phyloP scores from a whole-genome alignment of 345 rosid genomes.

The Ceriops decandra region DNA sequence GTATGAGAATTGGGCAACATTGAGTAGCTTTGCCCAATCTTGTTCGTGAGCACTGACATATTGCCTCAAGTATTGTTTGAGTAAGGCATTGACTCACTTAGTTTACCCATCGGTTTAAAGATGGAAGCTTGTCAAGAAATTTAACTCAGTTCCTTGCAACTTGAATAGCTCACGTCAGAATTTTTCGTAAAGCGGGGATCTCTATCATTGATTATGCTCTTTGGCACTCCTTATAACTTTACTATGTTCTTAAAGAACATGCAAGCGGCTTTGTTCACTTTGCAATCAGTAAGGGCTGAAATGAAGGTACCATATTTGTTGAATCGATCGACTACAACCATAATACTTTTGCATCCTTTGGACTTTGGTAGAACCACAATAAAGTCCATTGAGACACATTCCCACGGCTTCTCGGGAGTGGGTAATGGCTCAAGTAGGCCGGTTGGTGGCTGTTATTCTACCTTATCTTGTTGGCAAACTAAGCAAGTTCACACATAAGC shows the following conservation, averaged over 20 bases:
- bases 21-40: too few relatives aligned
- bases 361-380: neutral
- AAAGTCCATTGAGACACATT: neutral
- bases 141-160: fast-evolving
- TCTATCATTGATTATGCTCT: too few relatives aligned
- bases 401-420: neutral
- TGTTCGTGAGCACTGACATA: too few relatives aligned
- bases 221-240: too few relatives aligned
- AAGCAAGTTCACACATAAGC: neutral
- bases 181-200: fast-evolving
- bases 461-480: neutral
- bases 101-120: fast-evolving
- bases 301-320: neutral
- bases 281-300: neutral
- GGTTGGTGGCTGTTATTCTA: neutral
- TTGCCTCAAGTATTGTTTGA: too few relatives aligned
- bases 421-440: too few relatives aligned
- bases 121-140: too few relatives aligned
- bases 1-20: too few relatives aligned
- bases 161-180: too few relatives aligned
- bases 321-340: neutral
- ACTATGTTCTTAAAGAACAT: too few relatives aligned
- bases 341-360: neutral
- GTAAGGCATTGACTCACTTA: too few relatives aligned
- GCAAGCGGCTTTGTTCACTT: too few relatives aligned